These are phyloP conservation scores for Eruca vesicaria DNA, from an alignment of 441 rosid species.

Conservation along the genomic window DNA sequence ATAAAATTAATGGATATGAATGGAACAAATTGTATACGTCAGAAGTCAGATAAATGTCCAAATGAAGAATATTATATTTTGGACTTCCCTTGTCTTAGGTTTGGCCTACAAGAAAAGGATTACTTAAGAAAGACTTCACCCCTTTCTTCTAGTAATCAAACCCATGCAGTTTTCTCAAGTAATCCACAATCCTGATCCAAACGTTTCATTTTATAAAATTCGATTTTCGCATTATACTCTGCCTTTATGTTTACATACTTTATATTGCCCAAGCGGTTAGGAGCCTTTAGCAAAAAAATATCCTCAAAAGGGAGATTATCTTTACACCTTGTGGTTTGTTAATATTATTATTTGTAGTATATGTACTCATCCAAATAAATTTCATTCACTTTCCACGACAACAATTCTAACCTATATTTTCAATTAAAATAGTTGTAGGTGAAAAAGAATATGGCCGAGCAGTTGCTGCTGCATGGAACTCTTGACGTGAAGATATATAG, in stretches of 20 bases:
- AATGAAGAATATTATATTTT: conserved; percentile 5
- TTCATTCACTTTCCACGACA: not conserved
- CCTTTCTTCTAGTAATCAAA: conserved; percentile 22
- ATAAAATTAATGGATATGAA: not conserved
- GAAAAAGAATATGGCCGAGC: conserved; percentile 31
- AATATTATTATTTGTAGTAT: not conserved
- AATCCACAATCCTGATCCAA: conserved; percentile 31
- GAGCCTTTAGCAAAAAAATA: not conserved
- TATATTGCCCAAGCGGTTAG: not conserved
- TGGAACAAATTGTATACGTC: not conserved
- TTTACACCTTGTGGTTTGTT: conserved; percentile 18
- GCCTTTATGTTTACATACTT: not conserved
- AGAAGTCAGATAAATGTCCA: not conserved
- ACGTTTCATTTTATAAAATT: conserved; percentile 15
- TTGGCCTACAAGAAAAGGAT: conserved; percentile 31
- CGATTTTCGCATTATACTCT: conserved; percentile 10
- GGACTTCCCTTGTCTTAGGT: not conserved
- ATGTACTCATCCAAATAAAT: not conserved
- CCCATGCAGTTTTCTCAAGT: conserved; percentile 27
- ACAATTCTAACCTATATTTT: not conserved
- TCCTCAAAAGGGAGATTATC: conserved; percentile 7
- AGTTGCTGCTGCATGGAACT: conserved; percentile 58
- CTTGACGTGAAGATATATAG: conserved; percentile 45
- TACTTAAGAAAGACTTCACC: conserved; percentile 1
- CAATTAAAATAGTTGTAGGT: not conserved